These are phyloP conservation scores for Aspergillus niger DNA, from an alignment of 2,329 filamentous ascomycete species.

Conservation along the genomic window DNA sequence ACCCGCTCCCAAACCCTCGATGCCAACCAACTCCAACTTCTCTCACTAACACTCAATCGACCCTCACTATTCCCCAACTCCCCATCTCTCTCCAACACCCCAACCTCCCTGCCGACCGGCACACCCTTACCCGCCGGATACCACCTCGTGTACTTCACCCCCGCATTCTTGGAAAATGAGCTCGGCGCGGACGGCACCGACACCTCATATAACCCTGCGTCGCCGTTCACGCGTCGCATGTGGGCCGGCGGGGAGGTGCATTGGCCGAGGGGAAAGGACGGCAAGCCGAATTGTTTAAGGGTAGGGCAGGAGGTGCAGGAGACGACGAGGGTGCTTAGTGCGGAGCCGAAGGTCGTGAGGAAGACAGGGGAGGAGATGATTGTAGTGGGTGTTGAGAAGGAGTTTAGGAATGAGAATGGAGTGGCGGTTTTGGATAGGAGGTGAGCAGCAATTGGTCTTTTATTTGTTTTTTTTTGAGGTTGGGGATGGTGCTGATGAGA, in stretches of 20 bases:
- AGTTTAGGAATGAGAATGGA: slow-evolving; percentile 55
- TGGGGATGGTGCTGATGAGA: neutral
- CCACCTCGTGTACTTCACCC: slow-evolving; percentile 67
- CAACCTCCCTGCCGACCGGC: slow-evolving; percentile 41
- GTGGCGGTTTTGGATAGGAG: slow-evolving; percentile 58
- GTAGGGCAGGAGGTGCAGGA: slow-evolving; percentile 61
- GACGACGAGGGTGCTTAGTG: slow-evolving; percentile 57
- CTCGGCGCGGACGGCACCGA: slow-evolving; percentile 65
- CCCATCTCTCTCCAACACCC: slow-evolving; percentile 40
- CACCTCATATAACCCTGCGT: slow-evolving; percentile 59
- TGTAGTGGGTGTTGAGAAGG: slow-evolving; percentile 65
- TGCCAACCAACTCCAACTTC: slow-evolving; percentile 64
- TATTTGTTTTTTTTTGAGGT: too few relatives aligned
- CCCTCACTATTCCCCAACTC: slow-evolving; percentile 44
- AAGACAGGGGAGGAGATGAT: slow-evolving; percentile 63
- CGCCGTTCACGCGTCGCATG: slow-evolving; percentile 65
- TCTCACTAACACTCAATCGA: slow-evolving; percentile 61
- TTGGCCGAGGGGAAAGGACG: slow-evolving; percentile 46
- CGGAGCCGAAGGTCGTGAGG: slow-evolving; percentile 57
- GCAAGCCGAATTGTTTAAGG: slow-evolving; percentile 44
- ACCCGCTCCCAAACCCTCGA: slow-evolving; percentile 58
- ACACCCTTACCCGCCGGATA: slow-evolving; percentile 61
- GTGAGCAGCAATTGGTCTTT: slow-evolving; percentile 25
- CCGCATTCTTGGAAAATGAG: slow-evolving; percentile 55
- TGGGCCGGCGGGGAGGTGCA: slow-evolving; percentile 66